These are phyloP conservation scores for Bromus sterilis DNA, from an alignment of 176 grass and related monocot genomes.

Conservation along the genomic window DNA sequence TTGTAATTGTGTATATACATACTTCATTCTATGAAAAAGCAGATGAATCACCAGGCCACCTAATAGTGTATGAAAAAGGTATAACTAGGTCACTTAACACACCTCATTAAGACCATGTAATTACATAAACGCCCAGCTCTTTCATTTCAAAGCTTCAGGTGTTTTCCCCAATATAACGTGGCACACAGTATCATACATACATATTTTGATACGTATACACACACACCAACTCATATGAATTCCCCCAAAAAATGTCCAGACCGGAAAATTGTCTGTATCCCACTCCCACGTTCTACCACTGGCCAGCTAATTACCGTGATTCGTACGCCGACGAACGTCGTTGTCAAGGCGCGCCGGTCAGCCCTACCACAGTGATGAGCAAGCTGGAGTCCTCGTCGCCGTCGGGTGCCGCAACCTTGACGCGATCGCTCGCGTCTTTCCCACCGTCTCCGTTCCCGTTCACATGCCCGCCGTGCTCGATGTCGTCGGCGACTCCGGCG, in stretches of 20 bases:
- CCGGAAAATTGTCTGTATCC: background rate
- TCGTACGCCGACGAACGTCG: slow-evolving; percentile 20
- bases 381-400: slow-evolving; percentile 53
- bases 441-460: background rate
- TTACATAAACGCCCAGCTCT: slow-evolving; percentile 9
- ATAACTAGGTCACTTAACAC: background rate
- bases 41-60: background rate
- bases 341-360: slow-evolving; percentile 27
- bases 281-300: slow-evolving; percentile 3
- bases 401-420: slow-evolving; percentile 37
- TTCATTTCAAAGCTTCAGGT: slow-evolving; percentile 6
- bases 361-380: slow-evolving; percentile 30
- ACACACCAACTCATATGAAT: background rate
- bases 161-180: slow-evolving; percentile 28
- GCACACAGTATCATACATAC: background rate
- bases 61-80: background rate
- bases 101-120: slow-evolving; percentile 14
- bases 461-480: background rate
- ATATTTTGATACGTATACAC: background rate
- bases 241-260: background rate
- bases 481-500: slow-evolving; percentile 28
- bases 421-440: slow-evolving; percentile 31
- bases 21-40: background rate
- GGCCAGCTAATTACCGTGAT: slow-evolving; percentile 28
- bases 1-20: no score